Conservation (phyloP, 768 basidiomycete genomes). For the Tylopilus vinaceipallidus region DNA sequence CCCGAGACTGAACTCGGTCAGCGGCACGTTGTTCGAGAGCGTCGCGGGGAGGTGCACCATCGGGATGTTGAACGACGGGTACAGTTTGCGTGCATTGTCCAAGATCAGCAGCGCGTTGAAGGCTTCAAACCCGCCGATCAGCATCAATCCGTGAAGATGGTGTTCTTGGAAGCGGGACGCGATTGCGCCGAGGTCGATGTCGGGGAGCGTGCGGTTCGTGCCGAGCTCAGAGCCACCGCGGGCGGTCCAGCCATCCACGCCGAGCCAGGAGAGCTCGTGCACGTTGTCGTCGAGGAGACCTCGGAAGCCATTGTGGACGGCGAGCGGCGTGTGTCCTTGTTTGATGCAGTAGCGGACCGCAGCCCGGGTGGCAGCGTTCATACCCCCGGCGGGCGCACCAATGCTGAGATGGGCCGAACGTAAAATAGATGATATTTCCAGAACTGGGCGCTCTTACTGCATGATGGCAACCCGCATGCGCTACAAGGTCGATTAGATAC, state of each 20-base stretch:
- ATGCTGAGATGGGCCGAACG: conserved; percentile 49
- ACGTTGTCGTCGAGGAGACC: conserved; percentile 91
- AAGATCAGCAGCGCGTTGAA: conserved; percentile 78
- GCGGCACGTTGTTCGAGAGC: conserved; percentile 96
- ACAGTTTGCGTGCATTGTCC: conserved; percentile 75
- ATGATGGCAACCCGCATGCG: conserved; percentile 79
- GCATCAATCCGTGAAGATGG: conserved; percentile 70
- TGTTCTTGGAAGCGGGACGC: conserved; percentile 92
- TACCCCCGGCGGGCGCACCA: conserved; percentile 96
- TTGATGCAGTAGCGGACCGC: conserved; percentile 90
- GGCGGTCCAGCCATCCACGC: conserved; percentile 94
- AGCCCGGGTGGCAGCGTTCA: conserved; percentile 97
- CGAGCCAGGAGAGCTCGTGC: conserved; percentile 88
- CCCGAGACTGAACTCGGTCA: conserved; percentile 95
- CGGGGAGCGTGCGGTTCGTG: conserved; percentile 89
- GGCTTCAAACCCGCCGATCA: conserved; percentile 97
- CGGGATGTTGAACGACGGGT: conserved; percentile 93
- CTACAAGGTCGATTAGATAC: conserved; percentile 36
- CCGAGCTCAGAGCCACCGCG: conserved; percentile 98
- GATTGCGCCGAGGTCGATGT: conserved; percentile 80
- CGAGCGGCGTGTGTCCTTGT: conserved; percentile 91
- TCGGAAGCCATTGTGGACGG: conserved; percentile 93
- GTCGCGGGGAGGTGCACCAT: conserved; percentile 96
- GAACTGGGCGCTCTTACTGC: conserved; percentile 55
- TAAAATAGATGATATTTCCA: neutral